Base-by-base conservation (phyloP, 257 asterid genomes). In the Plantago elongata region DNA sequence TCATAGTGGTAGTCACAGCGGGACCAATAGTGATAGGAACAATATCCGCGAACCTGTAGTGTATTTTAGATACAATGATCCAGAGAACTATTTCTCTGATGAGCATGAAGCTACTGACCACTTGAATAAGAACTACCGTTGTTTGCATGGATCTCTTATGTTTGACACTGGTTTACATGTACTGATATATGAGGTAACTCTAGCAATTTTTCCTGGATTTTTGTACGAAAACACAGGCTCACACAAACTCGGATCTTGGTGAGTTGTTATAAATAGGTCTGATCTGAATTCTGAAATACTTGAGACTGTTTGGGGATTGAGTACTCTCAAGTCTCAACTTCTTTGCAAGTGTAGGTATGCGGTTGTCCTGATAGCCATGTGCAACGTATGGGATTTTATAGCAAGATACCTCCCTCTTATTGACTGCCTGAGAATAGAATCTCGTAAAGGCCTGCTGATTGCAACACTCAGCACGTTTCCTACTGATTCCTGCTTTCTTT, bases 181-280 rank as follows among this genome's bases (percentile, higher is more conserved):
- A n/a, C 52, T 85, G 58, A 84, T 80, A n/a, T 88, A 80, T n/a
- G 87, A 73, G 9, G 75, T 88, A 48, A 84, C 96, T 9, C 46
- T 88, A 54, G 88, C 96, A 0, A 85, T 91, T 46, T 77, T 88
- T 54, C 96, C 96, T 0, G 96, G 96, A 49, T 91, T 91, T 73
- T 78, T 88, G 64, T 88, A 77, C 11, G 95, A 91, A 61, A 88
- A 88, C 73, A 84, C 96, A 1, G 96, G 98, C 8, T 10, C 49
- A 2, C 98, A 88, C 79, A 65, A 74, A 13, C 70, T 91, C 7
- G 94, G 94, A 10, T 78, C 90, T 51, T 90, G 97, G 97, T 87
- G 79, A 73, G 72, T 69, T 22, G 16, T 13, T 9, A 16, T 7
- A 22, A 22, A 22, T 22, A 22, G 27, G 27, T 22, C 27, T n/a